phyloP scores from a whole-genome alignment of 2,329 filamentous ascomycete species.

The Dryadomyces quercivorus region DNA sequence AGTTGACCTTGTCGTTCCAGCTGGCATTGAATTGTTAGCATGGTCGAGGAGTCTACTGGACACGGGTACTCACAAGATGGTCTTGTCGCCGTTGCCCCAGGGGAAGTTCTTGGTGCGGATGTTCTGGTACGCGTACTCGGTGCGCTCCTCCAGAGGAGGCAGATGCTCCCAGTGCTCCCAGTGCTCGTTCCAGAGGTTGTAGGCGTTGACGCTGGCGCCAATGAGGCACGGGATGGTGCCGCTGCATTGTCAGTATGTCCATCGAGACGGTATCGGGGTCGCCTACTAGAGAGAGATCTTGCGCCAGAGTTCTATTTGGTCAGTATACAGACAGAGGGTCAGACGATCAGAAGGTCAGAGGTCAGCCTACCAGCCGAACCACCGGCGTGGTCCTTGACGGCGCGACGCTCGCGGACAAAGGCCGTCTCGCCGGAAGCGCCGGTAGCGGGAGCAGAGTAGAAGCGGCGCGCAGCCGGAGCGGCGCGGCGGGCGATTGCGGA shows the following conservation, averaged over 20 bases:
- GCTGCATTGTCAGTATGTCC: slow-evolving; percentile 32
- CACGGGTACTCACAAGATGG: slow-evolving; percentile 13
- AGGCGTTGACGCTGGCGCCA: slow-evolving; percentile 69
- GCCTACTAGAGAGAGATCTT: slow-evolving; percentile 93
- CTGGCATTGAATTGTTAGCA: slow-evolving; percentile 27
- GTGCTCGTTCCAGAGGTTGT: slow-evolving; percentile 85
- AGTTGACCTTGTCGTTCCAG: slow-evolving; percentile 95
- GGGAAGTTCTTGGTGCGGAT: slow-evolving; percentile 91
- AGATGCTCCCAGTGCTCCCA: slow-evolving; percentile 91
- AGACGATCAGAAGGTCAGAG: slow-evolving; percentile 12
- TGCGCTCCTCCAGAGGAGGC: slow-evolving; percentile 77
- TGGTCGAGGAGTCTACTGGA: no score
- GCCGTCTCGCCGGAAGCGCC: slow-evolving; percentile 53
- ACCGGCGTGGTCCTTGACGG: slow-evolving; percentile 82
- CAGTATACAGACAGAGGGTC: background rate
- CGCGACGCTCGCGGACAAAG: slow-evolving; percentile 85
- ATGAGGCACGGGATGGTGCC: slow-evolving; percentile 61
- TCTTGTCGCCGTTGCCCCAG: slow-evolving; percentile 93
- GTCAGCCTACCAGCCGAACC: slow-evolving; percentile 60
- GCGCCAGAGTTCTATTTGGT: slow-evolving; percentile 68
- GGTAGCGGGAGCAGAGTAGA: slow-evolving; percentile 10
- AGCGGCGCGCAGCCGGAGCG: slow-evolving; percentile 10
- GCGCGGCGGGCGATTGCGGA: slow-evolving; percentile 9
- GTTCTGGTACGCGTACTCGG: slow-evolving; percentile 96
- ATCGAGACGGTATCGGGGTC: no score